A percentile compares a stretch with the other conserved stretches of the same genome.
These are phyloP conservation scores for Penicillium sp. DNA, from an alignment of 2,329 filamentous ascomycete genomes.

Conservation along the genomic window DNA sequence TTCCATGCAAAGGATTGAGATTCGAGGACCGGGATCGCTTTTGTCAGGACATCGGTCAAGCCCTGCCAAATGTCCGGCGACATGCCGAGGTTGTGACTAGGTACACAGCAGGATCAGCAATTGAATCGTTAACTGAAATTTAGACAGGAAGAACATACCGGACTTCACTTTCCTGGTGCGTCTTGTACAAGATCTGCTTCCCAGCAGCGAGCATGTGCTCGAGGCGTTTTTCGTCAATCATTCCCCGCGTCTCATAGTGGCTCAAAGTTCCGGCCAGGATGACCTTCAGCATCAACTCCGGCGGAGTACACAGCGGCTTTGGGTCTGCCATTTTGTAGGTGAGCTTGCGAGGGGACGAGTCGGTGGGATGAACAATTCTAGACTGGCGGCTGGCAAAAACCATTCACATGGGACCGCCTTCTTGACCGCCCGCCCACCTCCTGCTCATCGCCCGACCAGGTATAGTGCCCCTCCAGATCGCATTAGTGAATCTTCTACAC, in stretches of 20 bases:
- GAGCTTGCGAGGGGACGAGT: background rate
- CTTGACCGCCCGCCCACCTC: slow-evolving; percentile 6
- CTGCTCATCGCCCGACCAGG: no score
- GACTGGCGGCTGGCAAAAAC: slow-evolving; percentile 12
- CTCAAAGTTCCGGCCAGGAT: slow-evolving; percentile 54
- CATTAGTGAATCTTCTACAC: no score
- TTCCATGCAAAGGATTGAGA: slow-evolving; percentile 65
- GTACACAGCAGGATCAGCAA: slow-evolving; percentile 7
- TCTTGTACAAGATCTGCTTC: slow-evolving; percentile 64
- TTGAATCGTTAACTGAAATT: background rate
- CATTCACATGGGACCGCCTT: slow-evolving; percentile 15
- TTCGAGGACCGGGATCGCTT: slow-evolving; percentile 65
- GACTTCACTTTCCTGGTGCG: slow-evolving; percentile 60
- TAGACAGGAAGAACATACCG: slow-evolving; percentile 42
- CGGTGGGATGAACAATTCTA: slow-evolving; percentile 20
- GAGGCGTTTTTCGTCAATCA: slow-evolving; percentile 63
- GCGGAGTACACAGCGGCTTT: slow-evolving; percentile 48
- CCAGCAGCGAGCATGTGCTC: slow-evolving; percentile 62
- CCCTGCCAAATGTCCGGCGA: slow-evolving; percentile 64
- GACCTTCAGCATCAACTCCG: slow-evolving; percentile 54
- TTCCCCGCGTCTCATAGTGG: slow-evolving; percentile 64
- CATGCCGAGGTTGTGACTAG: slow-evolving; percentile 60
- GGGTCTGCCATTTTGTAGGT: slow-evolving; percentile 39
- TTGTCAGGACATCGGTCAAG: slow-evolving; percentile 60
- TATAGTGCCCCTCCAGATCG: no score